A percentile compares a stretch with the other conserved stretches of the same genome.
These are phyloP conservation scores for Alternaria sp. DNA, from an alignment of 2,329 filamentous ascomycete genomes.

Conservation along the genomic window DNA sequence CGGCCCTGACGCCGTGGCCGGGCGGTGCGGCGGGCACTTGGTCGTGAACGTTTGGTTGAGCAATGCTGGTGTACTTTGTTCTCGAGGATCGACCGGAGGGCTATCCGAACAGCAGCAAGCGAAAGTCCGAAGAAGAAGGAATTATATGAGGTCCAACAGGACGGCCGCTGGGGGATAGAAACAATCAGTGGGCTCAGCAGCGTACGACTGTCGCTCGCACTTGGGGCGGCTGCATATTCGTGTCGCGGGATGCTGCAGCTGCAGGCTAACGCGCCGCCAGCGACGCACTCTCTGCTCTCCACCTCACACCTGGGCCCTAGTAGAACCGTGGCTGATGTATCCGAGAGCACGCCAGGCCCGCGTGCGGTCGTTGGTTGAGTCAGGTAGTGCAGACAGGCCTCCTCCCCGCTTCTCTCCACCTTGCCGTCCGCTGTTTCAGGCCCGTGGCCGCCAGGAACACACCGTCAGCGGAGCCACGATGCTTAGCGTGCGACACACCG, in stretches of 20 bases:
- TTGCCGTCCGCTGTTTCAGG: slow-evolving; percentile 36
- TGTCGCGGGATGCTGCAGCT: slow-evolving; percentile 26
- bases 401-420: slow-evolving; percentile 26
- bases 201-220: slow-evolving; percentile 13
- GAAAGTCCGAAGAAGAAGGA: slow-evolving; percentile 9
- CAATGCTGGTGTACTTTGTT: slow-evolving; percentile 4
- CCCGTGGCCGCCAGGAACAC: slow-evolving; percentile 21
- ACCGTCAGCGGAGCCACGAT: slow-evolving; percentile 13
- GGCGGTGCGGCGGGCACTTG: slow-evolving; percentile 17
- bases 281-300: slow-evolving; percentile 15
- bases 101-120: slow-evolving; percentile 11
- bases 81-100: slow-evolving; percentile 17
- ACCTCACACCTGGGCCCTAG: slow-evolving; percentile 18
- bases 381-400: slow-evolving; percentile 10
- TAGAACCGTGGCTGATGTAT: slow-evolving; percentile 16
- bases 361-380: slow-evolving; percentile 15
- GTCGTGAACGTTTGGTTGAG: slow-evolving; percentile 6
- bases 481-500: slow-evolving; percentile 34
- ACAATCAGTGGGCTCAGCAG: slow-evolving; percentile 14
- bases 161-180: slow-evolving; percentile 8
- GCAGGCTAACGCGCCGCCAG: slow-evolving; percentile 22
- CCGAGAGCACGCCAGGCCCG: slow-evolving; percentile 23
- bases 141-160: slow-evolving; percentile 5
- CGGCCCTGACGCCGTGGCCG: slow-evolving; percentile 15
- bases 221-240: slow-evolving; percentile 28